Evolutionary conservation across 2,329 filamentous ascomycete genomes (phyloP).

Genomic region (Ilyonectria sp.): DNA sequence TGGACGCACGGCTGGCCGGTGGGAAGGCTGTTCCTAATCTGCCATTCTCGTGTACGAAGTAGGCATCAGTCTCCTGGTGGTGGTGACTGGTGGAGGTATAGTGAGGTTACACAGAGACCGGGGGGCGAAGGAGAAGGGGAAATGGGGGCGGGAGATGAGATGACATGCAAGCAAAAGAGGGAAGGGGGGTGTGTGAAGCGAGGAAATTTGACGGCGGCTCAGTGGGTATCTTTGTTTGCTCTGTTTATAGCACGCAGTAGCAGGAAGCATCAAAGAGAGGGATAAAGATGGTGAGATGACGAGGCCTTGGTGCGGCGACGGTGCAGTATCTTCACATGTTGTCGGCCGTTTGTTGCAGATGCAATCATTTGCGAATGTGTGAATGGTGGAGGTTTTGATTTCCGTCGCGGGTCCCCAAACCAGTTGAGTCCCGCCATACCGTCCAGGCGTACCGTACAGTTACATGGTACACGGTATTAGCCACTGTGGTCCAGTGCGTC

Average conservation of each 20-base stretch:
- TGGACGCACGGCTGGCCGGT: not conserved
- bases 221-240: constrained; percentile 33
- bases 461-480: too few species aligned
- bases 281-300: constrained; percentile 13
- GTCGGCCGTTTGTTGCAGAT: not conserved
- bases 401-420: constrained; percentile 20
- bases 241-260: not conserved
- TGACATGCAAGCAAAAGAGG: constrained; percentile 25
- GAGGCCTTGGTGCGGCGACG: constrained; percentile 1
- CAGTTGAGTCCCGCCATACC: not conserved
- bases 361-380: constrained; percentile 1
- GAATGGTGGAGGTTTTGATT: constrained; percentile 28
- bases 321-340: not conserved
- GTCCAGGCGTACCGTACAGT: too few species aligned
- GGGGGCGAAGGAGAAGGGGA: constrained; percentile 31
- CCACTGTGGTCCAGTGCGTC: not conserved
- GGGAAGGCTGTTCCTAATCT: constrained; percentile 11
- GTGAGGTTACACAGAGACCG: constrained; percentile 42
- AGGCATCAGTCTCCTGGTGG: constrained; percentile 32
- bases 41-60: constrained; percentile 26
- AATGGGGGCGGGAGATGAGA: constrained; percentile 38
- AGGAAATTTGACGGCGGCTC: constrained; percentile 42
- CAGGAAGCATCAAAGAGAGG: not conserved
- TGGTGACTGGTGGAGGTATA: constrained; percentile 30
- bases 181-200: constrained; percentile 35